Conservation (phyloP, 352 stramenopile genomes). For the Phytopythium oedochilum region DNA sequence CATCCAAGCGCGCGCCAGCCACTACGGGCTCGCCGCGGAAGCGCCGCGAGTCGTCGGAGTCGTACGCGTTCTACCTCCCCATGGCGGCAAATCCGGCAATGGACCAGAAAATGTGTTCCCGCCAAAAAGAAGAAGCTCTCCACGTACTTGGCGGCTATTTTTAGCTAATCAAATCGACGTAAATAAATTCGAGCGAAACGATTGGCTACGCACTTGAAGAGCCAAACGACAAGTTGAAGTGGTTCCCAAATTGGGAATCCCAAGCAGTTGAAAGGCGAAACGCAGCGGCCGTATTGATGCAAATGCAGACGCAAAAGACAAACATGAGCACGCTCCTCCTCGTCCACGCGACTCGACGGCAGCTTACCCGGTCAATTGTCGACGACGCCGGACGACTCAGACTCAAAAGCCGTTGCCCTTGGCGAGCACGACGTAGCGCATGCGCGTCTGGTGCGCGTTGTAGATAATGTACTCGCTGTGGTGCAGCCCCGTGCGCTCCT, state of each 20-base stretch:
- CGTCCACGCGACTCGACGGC: too few relatives aligned
- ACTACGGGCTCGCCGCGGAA: slow-evolving; percentile 6
- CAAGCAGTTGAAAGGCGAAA: too few relatives aligned
- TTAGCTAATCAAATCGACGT: background rate
- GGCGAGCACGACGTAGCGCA: slow-evolving; percentile 76
- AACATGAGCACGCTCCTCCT: background rate
- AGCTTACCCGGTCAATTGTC: too few relatives aligned
- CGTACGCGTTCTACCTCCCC: background rate
- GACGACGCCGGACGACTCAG: background rate
- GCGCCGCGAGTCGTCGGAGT: background rate
- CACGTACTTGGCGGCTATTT: background rate
- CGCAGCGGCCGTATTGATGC: background rate
- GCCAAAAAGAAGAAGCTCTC: background rate
- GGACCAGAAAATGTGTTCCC: background rate
- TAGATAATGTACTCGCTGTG: slow-evolving; percentile 88
- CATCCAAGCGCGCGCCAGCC: background rate
- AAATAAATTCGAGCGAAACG: background rate
- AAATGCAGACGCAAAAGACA: background rate
- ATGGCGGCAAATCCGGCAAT: background rate
- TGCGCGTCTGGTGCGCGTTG: slow-evolving; percentile 71
- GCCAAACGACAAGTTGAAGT: background rate
- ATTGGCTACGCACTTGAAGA: background rate
- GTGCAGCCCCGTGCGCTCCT: slow-evolving; percentile 47
- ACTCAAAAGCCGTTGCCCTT: slow-evolving; percentile 1
- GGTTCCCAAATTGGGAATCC: too few relatives aligned